These are phyloP conservation scores for Thermomucor indicae-seudaticae DNA, from an alignment of 371 early-diverging fungal species.

Conservation along the genomic window DNA sequence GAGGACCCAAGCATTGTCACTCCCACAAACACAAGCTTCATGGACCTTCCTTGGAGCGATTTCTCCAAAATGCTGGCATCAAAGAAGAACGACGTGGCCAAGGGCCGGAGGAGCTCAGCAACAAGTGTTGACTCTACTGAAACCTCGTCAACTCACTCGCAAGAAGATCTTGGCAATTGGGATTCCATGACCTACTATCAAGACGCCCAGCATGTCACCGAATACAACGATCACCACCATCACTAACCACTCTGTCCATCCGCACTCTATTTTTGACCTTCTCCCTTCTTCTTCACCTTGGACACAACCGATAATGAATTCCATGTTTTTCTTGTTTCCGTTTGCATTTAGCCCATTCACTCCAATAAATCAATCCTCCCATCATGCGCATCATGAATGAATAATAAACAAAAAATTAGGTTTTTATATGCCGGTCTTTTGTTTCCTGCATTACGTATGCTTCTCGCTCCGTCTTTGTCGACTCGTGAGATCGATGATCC, in stretches of 20 bases:
- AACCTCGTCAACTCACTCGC: slow-evolving; percentile 9
- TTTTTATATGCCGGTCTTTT: too few species aligned
- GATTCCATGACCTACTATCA: slow-evolving; percentile 45
- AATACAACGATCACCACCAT: neutral
- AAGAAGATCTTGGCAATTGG: slow-evolving; percentile 37
- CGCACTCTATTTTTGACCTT: slow-evolving; percentile 2
- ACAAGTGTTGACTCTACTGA: slow-evolving; percentile 7
- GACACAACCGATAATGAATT: too few species aligned
- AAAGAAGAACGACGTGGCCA: neutral
- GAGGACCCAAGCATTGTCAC: slow-evolving; percentile 31
- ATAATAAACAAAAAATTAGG: neutral
- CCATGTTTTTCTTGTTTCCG: too few species aligned
- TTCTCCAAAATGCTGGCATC: slow-evolving; percentile 22
- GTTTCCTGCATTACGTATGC: too few species aligned
- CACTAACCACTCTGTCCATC: slow-evolving; percentile 5
- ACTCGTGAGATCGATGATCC: slow-evolving; percentile 52
- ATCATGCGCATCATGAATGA: too few species aligned
- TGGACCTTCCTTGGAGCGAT: slow-evolving; percentile 29
- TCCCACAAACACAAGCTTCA: slow-evolving; percentile 27
- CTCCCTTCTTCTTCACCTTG: neutral
- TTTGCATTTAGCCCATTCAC: too few species aligned
- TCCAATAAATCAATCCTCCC: too few species aligned
- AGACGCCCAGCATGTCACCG: slow-evolving; percentile 21
- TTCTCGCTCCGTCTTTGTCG: neutral
- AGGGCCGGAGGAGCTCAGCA: slow-evolving; percentile 5